phyloP scores from a whole-genome alignment of 768 basidiomycete species.

The Rhizopogon vinicolor region DNA sequence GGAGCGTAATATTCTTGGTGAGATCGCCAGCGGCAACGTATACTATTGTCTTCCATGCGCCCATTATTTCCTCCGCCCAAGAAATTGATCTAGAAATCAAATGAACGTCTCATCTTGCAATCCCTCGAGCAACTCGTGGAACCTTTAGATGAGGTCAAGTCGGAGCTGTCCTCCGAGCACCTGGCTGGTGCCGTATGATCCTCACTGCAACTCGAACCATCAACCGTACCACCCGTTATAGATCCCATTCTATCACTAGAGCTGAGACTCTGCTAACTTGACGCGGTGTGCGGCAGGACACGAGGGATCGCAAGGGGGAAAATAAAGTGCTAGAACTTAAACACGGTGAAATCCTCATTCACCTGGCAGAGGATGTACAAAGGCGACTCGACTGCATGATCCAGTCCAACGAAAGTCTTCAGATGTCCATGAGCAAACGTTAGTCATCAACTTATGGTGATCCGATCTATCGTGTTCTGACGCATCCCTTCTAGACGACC shows the following conservation, averaged over 20 bases:
- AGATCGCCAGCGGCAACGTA: constrained; percentile 63
- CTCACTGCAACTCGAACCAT: constrained; percentile 1
- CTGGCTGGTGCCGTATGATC: neutral
- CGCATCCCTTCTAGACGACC: constrained; percentile 50
- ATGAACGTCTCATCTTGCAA: constrained; percentile 10
- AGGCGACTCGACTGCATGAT: constrained; percentile 51
- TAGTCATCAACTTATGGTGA: constrained; percentile 18
- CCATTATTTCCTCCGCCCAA: constrained; percentile 38
- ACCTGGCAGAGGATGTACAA: constrained; percentile 60
- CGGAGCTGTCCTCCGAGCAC: constrained; percentile 9
- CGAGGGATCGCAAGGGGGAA: constrained; percentile 36
- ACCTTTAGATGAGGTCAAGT: constrained; percentile 14
- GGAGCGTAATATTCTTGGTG: constrained; percentile 80
- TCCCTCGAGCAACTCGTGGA: constrained; percentile 1
- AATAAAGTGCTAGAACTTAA: constrained; percentile 34
- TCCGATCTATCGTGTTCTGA: neutral
- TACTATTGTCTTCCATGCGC: constrained; percentile 55
- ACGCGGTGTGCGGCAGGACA: constrained; percentile 64
- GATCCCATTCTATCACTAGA: constrained; percentile 69
- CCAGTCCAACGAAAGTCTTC: constrained; percentile 39
- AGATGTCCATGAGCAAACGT: constrained; percentile 75
- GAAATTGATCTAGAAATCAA: constrained; percentile 10
- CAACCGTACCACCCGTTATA: constrained; percentile 30
- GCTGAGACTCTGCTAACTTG: constrained; percentile 74
- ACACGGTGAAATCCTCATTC: constrained; percentile 51